phyloP scores from a whole-genome alignment of 106 monocot species.

The Platanthera zijinensis region DNA sequence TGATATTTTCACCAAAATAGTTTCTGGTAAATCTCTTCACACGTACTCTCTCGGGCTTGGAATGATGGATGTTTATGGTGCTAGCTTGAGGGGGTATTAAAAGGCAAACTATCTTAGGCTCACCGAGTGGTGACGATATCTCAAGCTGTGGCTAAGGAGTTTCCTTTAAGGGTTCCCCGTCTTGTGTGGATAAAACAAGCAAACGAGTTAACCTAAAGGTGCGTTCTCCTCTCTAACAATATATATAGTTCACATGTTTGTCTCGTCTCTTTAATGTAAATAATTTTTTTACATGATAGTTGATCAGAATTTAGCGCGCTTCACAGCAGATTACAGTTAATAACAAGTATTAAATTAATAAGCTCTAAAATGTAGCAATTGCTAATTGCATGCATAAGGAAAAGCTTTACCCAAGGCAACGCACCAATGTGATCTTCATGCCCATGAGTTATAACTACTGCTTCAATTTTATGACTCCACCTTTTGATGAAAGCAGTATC shows the following conservation, averaged over 20 bases:
- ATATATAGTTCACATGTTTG: background rate
- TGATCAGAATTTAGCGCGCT: background rate
- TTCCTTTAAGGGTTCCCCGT: no score
- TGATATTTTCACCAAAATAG: no score
- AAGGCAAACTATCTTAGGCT: no score
- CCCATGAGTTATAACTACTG: slow-evolving; percentile 93
- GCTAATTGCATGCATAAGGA: slow-evolving; percentile 18
- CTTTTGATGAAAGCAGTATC: slow-evolving; percentile 93
- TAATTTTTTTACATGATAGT: background rate
- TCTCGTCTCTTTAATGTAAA: background rate
- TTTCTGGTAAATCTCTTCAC: no score
- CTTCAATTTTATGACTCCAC: slow-evolving; percentile 99
- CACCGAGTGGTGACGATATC: no score
- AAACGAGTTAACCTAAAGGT: no score
- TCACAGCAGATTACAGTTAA: background rate
- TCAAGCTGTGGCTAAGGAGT: no score
- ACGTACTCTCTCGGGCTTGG: no score
- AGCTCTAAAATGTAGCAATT: slow-evolving; percentile 1
- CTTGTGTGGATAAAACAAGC: no score
- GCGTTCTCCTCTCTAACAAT: no score
- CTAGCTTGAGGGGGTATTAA: no score
- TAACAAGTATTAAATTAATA: background rate
- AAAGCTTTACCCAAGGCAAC: slow-evolving; percentile 94
- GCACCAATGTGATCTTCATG: slow-evolving; percentile 99
- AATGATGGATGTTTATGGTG: no score